Percentiles rank a stretch among this genome's conserved stretches.
phyloP scores from a whole-genome alignment of 306 rosid genomes.

The Prunus fruticosa region DNA sequence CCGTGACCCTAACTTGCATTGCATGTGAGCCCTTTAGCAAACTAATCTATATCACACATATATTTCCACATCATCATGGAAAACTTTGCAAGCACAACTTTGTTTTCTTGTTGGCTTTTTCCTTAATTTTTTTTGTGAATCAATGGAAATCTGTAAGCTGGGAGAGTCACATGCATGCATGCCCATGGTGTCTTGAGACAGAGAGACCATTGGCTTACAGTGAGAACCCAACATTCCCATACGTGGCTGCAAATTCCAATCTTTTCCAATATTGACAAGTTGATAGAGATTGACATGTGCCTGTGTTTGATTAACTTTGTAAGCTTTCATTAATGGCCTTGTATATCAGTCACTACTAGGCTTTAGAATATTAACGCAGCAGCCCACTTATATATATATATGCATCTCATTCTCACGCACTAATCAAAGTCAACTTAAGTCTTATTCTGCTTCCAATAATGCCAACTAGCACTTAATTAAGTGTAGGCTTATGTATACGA shows the following conservation, averaged over 20 bases:
- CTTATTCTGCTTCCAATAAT: neutral
- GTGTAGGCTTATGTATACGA: neutral
- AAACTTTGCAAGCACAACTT: neutral
- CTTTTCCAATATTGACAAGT: neutral
- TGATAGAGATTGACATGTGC: neutral
- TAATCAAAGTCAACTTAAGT: neutral
- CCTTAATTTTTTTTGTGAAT: no score
- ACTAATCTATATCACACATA: neutral
- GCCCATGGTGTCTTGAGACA: no score
- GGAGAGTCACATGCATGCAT: no score
- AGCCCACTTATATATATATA: neutral
- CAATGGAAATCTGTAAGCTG: no score
- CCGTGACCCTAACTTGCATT: neutral
- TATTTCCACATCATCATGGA: neutral
- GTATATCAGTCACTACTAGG: neutral
- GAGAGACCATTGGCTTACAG: no score
- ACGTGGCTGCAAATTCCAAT: neutral
- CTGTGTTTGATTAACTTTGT: no score
- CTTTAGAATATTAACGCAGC: neutral
- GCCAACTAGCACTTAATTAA: neutral
- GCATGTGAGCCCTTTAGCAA: slow-evolving; percentile 8
- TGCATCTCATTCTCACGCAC: slow-evolving; percentile 8
- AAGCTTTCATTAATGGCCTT: neutral
- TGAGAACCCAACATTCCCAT: neutral
- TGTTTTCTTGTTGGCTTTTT: neutral